Evolutionary conservation across 495 filamentous ascomycete species (phyloP).

Genomic region (Echria macrotheca): DNA sequence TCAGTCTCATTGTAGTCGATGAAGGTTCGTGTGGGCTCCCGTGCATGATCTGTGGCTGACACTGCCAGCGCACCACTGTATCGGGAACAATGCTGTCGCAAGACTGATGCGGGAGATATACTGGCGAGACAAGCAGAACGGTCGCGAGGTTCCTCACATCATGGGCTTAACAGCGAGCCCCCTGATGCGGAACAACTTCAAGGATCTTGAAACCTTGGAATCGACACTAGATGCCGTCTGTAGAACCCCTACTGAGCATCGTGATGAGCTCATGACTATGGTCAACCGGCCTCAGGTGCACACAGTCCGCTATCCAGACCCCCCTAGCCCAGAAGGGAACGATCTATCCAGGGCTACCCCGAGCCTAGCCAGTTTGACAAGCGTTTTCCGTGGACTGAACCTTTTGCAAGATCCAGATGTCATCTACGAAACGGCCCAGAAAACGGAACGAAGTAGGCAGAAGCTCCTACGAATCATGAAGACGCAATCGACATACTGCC

Average conservation of each 20-base stretch:
- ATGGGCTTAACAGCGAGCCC: conserved; percentile 86
- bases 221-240: conserved; percentile 68
- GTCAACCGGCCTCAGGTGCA: conserved; percentile 62
- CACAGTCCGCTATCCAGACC: conserved; percentile 51
- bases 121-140: conserved; percentile 32
- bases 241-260: conserved; percentile 64
- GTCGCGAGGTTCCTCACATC: conserved; percentile 57
- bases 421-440: conserved; percentile 38
- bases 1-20: conserved; percentile 79
- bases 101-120: conserved; percentile 79
- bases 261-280: conserved; percentile 61
- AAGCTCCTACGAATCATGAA: conserved; percentile 43
- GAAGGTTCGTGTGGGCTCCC: no score
- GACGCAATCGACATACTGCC: conserved; percentile 56
- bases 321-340: background rate
- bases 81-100: conserved; percentile 58
- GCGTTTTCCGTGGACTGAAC: conserved; percentile 44
- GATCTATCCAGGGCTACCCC: conserved; percentile 16
- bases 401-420: conserved; percentile 69
- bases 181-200: conserved; percentile 51
- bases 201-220: conserved; percentile 58
- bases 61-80: conserved; percentile 75
- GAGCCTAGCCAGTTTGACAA: conserved; percentile 30
- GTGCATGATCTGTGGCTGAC: no score
- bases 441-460: conserved; percentile 28